phyloP scores from a whole-genome alignment of 306 rosid genomes.

The Hippophae gyantsensis region DNA sequence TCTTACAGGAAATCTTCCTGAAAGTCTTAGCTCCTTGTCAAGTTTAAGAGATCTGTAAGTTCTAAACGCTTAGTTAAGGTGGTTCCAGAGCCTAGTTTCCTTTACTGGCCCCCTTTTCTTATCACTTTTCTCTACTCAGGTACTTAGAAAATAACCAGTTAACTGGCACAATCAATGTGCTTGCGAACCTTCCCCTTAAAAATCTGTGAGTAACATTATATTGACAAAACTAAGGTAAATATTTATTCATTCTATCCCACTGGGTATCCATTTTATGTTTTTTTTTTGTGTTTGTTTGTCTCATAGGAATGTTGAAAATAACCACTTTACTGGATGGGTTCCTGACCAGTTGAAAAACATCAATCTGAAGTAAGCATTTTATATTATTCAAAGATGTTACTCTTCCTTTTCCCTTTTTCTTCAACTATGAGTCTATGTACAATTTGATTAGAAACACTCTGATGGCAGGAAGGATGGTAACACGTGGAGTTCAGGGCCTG shows the following conservation, averaged over 20 bases:
- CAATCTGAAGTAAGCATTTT: slow-evolving; percentile 58
- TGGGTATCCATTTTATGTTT: slow-evolving; percentile 9
- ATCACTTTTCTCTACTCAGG: slow-evolving; percentile 36
- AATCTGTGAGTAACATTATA: slow-evolving; percentile 40
- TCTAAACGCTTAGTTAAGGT: slow-evolving; percentile 4
- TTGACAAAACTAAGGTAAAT: slow-evolving; percentile 17
- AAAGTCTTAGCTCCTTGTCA: slow-evolving; percentile 72
- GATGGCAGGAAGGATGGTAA: slow-evolving; percentile 63
- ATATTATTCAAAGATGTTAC: slow-evolving; percentile 6
- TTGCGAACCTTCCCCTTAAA: slow-evolving; percentile 76
- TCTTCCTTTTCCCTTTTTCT: slow-evolving; percentile 2
- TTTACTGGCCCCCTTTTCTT: slow-evolving; percentile 17
- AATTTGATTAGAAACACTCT: slow-evolving; percentile 23
- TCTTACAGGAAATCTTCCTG: slow-evolving; percentile 68
- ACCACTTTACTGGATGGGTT: slow-evolving; percentile 82
- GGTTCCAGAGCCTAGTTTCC: slow-evolving; percentile 12
- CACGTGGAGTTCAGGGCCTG: slow-evolving; percentile 80
- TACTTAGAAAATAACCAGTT: slow-evolving; percentile 81
- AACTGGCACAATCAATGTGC: slow-evolving; percentile 72
- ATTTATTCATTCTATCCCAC: neutral
- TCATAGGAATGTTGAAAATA: slow-evolving; percentile 75
- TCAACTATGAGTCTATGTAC: slow-evolving; percentile 13
- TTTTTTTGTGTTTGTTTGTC: slow-evolving; percentile 18
- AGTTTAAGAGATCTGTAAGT: slow-evolving; percentile 57
- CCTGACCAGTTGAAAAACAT: slow-evolving; percentile 67